Base-by-base conservation (phyloP, 2,329 filamentous ascomycete species). In the Tolypocladium album region DNA sequence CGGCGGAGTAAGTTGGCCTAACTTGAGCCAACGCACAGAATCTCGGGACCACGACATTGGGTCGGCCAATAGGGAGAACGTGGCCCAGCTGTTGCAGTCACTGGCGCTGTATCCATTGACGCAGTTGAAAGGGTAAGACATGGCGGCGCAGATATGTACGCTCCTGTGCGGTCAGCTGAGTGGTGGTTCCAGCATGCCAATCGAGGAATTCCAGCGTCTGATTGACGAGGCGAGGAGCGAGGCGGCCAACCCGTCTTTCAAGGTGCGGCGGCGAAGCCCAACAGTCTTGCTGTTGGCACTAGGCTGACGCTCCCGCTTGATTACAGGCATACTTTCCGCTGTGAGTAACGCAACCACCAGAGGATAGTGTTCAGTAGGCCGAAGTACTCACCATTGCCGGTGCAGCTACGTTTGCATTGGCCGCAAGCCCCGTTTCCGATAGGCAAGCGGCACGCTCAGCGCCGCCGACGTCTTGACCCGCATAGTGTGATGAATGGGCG, bases 361-460 rank as follows among this genome's bases (percentile, higher is more conserved):
- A 20, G 7, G 39, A 22, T 4, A 20, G 15, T 11, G 39, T 31
- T 11, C 7, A 7, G 15, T 2, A 22, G 15, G 52, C 24, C 13
- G 24, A 57, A 52, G 3, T 43, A 34, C 55, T 57, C 39, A 55
- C 57, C 47, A 22, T 0, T 17, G 56, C 13, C 17, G 8, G 13
- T 6, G 9, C 61, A 85, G 83, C 63, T 85, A 87, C 68, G 80
- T 87, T 43, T 86, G 82, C 63, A 85, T 87, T 65, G 84, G 84
- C 57, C 78, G 78, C 63, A 87, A 87, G 64, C 79, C 81, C 60
- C 64, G 61, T 56, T 62, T 64, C 61, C 68, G 58, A 66, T 56
- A 53, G 53, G 53, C 20, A 22, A 36, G 20, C 20, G 17, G 40
- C 20, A 24, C 6, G n/a, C 31, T 42, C 57, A 40, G 13, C 45